These are phyloP conservation scores for Inga leiocalycina DNA, from an alignment of 306 rosid species.

Conservation along the genomic window DNA sequence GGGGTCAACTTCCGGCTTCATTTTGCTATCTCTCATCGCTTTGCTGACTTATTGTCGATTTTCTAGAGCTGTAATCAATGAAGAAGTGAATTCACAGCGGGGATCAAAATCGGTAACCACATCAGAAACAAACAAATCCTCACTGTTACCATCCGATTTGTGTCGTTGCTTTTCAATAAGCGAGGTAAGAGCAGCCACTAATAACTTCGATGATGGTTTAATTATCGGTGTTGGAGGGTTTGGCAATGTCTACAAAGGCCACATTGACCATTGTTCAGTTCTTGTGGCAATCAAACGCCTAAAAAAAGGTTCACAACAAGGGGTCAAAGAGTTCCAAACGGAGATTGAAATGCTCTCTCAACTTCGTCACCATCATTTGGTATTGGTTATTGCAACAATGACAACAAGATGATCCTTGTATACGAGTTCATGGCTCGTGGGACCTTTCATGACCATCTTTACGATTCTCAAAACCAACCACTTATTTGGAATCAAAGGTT, in stretches of 20 bases:
- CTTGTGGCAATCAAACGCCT: constrained; percentile 29
- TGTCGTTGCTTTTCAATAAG: constrained; percentile 30
- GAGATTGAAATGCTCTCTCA: background rate
- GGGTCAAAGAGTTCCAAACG: background rate
- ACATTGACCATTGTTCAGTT: constrained; percentile 13
- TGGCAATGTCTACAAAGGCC: constrained; percentile 35
- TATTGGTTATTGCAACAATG: background rate
- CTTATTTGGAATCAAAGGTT: background rate
- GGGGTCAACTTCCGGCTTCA: background rate
- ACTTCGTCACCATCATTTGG: background rate
- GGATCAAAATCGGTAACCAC: too few species aligned
- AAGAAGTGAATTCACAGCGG: background rate
- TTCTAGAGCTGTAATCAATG: background rate
- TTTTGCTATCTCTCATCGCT: background rate
- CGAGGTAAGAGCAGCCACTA: constrained; percentile 34
- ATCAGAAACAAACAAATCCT: too few species aligned
- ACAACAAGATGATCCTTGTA: background rate
- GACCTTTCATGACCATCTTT: background rate
- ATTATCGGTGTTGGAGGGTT: background rate
- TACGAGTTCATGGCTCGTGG: background rate
- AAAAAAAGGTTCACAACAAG: background rate
- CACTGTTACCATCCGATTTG: background rate
- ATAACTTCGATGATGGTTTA: constrained; percentile 18
- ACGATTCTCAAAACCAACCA: background rate
- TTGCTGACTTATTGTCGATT: background rate